Evolutionary conservation across 805 yeast species (phyloP), one percentile per base, ranked within the genome.

Genomic region (Phaffomyces antillensis): DNA sequence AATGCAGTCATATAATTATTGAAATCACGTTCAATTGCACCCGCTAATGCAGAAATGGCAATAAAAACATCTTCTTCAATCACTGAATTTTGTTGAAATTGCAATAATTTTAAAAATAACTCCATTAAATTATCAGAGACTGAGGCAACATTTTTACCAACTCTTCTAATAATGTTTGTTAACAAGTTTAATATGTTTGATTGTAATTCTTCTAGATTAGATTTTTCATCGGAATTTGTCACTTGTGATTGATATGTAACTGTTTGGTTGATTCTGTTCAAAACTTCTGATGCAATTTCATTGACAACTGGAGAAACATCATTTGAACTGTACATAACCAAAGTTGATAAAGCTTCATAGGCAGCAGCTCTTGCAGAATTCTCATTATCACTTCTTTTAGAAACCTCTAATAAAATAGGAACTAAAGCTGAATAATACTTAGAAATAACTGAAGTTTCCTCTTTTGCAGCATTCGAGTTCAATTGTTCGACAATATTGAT

Each of bases 51-150:
- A 32, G 96, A 84, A 52, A 93, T 79, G 15, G 96, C 95, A 60
- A 88, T 86, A 63, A 89, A 86, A 9, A 93, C 80, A 63, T 93
- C 99, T 66, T 93, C 99, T 64, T 93, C 99, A 44, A 91, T 81
- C 41, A 88, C 67, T 10, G 95, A 79, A 64, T 83, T 56, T 68
- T 69, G 65, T 69, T 79, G 76, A 13, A 67, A 55, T 46, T 75
- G 76, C 60, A 93, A 71, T 58, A 93, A 70, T 58, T 78, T 81
- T 59, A 90, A 68, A 58, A 91, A 83, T 62, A 88, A 70, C 40
- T 79, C 78, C 97, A 91, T 90, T 61, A 93, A 73, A 60, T 73
- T 76, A 63, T 91, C 96, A 12, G 96, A 74, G 12, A 85, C 96
- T 25, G 76, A 62, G 10, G 61, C 58, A 8, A 86, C 87, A 40